A percentile compares a stretch with the other conserved stretches of the same genome.
Conservation (phyloP, 139 green algal genomes). For the Haematococcus sp. region DNA sequence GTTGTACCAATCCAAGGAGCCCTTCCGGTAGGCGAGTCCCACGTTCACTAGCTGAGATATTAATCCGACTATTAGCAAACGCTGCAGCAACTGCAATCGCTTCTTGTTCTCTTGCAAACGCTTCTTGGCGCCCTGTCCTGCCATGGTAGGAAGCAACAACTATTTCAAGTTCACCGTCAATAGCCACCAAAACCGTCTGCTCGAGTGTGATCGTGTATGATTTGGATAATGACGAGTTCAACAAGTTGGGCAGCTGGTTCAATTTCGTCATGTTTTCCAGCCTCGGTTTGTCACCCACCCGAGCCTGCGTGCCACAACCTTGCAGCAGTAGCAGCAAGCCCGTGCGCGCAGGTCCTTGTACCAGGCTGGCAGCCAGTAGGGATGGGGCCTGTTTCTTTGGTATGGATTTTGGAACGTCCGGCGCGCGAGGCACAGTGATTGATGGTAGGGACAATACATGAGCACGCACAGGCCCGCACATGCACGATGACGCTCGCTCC, state of each 20-base stretch:
- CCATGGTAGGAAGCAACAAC: constrained; percentile 59
- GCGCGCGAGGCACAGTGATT: constrained; percentile 73
- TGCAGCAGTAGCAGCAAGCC: too few relatives aligned
- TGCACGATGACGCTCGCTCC: neutral
- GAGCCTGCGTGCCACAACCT: too few relatives aligned
- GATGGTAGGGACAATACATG: constrained; percentile 42
- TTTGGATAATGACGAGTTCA: too few relatives aligned
- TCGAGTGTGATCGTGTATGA: too few relatives aligned
- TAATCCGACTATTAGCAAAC: constrained; percentile 34
- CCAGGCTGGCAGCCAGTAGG: constrained; percentile 10
- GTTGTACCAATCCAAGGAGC: constrained; percentile 9
- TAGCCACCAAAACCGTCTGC: too few relatives aligned
- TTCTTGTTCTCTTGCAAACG: constrained; percentile 58
- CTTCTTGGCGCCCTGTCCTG: constrained; percentile 69
- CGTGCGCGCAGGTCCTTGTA: neutral
- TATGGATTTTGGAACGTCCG: constrained; percentile 90
- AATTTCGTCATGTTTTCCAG: too few relatives aligned
- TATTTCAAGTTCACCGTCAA: too few relatives aligned
- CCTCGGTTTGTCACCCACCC: too few relatives aligned
- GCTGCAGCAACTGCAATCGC: constrained; percentile 26
- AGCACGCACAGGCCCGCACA: constrained; percentile 1
- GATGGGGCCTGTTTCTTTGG: constrained; percentile 55
- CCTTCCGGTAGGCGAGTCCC: constrained; percentile 28
- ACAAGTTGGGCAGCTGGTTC: too few relatives aligned
- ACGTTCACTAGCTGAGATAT: constrained; percentile 27